Percentiles rank a stretch among this genome's conserved stretches.
phyloP scores from a whole-genome alignment of 148 eudicot species.

The Cornus kousa region DNA sequence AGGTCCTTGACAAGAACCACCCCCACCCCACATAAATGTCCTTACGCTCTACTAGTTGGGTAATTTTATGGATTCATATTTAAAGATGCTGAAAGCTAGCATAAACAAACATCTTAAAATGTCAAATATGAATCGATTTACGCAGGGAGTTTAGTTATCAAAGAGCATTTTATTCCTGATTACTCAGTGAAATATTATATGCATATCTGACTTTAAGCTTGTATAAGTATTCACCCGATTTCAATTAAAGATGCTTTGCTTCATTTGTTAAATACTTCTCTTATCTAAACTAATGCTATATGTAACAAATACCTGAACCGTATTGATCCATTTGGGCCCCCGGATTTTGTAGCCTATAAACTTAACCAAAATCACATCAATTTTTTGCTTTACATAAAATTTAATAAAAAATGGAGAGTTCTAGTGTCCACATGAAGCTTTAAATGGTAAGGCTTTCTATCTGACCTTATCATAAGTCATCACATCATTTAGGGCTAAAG shows the following conservation, averaged over 20 bases:
- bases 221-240: background rate
- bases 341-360: constrained; percentile 88
- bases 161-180: background rate
- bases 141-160: background rate
- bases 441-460: constrained; percentile 1
- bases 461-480: constrained; percentile 92
- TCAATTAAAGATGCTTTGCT: background rate
- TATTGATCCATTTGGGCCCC: constrained; percentile 97
- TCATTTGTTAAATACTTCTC: background rate
- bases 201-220: background rate
- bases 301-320: constrained; percentile 68
- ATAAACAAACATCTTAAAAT: too few species aligned
- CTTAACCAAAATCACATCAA: constrained; percentile 33
- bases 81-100: background rate
- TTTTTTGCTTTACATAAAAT: background rate
- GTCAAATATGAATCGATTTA: too few species aligned
- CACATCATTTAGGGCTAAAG: constrained; percentile 80
- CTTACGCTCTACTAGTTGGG: background rate
- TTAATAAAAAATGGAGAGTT: constrained; percentile 5
- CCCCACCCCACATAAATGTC: too few species aligned
- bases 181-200: background rate
- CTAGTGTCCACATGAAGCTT: background rate
- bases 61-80: too few species aligned
- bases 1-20: too few species aligned
- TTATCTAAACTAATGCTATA: background rate